phyloP scores from a whole-genome alignment of 1,284 basidiomycete genomes.

The Irpex lacteus region DNA sequence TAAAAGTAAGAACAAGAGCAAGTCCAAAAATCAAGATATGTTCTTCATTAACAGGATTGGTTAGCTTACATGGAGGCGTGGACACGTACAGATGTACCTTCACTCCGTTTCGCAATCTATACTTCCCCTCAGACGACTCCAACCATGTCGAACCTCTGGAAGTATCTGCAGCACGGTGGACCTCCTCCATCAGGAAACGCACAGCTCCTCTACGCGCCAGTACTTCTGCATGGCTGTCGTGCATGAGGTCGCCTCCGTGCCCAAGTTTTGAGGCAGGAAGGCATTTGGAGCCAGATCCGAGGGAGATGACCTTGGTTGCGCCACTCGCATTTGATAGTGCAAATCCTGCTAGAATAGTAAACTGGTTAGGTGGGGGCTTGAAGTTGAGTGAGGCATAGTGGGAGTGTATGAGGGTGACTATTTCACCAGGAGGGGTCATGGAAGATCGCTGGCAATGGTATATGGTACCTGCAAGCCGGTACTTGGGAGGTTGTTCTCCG shows the following conservation, averaged over 20 bases:
- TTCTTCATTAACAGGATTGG: conserved; percentile 4
- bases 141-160: conserved; percentile 11
- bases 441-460: background rate
- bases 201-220: conserved; percentile 78
- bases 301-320: conserved; percentile 53
- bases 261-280: conserved; percentile 69
- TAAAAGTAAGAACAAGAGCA: background rate
- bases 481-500: background rate
- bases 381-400: conserved; percentile 44
- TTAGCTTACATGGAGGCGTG: conserved; percentile 79
- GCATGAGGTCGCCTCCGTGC: conserved; percentile 74
- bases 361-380: conserved; percentile 48
- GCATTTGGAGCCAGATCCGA: conserved; percentile 88
- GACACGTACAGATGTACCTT: conserved; percentile 79
- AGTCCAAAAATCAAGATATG: conserved; percentile 7
- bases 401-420: conserved; percentile 34
- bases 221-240: conserved; percentile 91
- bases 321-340: conserved; percentile 31
- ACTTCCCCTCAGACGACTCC: conserved; percentile 49
- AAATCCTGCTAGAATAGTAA: conserved; percentile 62
- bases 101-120: conserved; percentile 49
- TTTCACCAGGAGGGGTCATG: conserved; percentile 18
- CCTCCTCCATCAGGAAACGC: conserved; percentile 80
- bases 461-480: background rate
- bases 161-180: conserved; percentile 25